Evolutionary conservation across 202 grass and related monocot species (phyloP), one percentile per base, ranked within the genome.

Genomic region (Saccharum hybrid): DNA sequence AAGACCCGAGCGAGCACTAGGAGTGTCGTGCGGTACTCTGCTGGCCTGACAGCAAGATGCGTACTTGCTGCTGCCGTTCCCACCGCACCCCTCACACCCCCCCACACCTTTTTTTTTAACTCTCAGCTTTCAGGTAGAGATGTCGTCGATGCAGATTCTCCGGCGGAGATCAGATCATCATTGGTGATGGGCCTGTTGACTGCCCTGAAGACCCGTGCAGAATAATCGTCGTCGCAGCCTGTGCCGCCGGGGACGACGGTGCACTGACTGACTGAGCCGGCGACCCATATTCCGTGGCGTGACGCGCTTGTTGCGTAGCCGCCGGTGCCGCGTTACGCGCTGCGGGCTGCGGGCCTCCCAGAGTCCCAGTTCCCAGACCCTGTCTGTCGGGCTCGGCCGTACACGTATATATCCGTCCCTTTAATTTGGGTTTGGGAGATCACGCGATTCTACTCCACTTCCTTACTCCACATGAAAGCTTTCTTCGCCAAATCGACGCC

Each of bases 121-220:
- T 56, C 54, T 59, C 54, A 10, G 54, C 54, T 59, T 86, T 78
- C 83, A 43, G 78, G 83, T 79, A 79, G 83, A 62, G 83, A 90
- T 37, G 36, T 37, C 78, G 88, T 78, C 67, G 79, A 77, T 68
- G 88, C 88, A 82, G 83, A 90, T 90, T 90, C 83, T 74, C 74
- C 71, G 83, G 73, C 42, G 60, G 36, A 8, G 60, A 48, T 72
- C 30, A 11, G 46, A 48, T 80, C 22, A 34, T 31, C 36, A 74
- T 51, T 68, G 66, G 61, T 19, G 43, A 59, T 46, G 60, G 83
- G 38, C 71, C 71, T 86, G 66, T 78, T 86, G 88, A 86, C 88
- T 48, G 64, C 59, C 72, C 73, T 34, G 46, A 78, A 78, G 83
- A 86, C 88, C 78, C 33, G 78, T 66, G 83, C 78, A 73, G 65